Evolutionary conservation across 2,329 filamentous ascomycete species (phyloP).

Genomic region (Aureobasidium vineae): DNA sequence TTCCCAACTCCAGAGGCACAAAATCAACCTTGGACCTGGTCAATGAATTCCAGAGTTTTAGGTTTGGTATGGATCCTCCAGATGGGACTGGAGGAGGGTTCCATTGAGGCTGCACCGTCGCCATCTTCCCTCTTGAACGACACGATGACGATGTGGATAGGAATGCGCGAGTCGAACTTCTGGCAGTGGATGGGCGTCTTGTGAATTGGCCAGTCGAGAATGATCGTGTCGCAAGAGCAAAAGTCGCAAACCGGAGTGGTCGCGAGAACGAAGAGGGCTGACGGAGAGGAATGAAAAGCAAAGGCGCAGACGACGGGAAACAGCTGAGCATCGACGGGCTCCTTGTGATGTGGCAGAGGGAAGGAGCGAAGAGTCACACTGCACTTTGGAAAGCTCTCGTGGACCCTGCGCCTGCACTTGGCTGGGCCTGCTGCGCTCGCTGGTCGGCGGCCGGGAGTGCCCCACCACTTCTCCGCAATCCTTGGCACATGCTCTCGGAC

Average conservation of each 20-base stretch:
- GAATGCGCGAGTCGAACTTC: conserved; percentile 11
- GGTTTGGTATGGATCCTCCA: conserved; percentile 52
- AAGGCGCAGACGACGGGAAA: conserved; percentile 8
- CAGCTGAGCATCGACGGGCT: conserved; percentile 10
- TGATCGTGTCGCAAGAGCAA: not conserved
- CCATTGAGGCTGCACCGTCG: conserved; percentile 35
- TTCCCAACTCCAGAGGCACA: conserved; percentile 66
- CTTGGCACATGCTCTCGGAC: not conserved
- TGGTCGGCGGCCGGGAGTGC: conserved; percentile 7
- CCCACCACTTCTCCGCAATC: conserved; percentile 21
- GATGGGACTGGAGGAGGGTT: conserved; percentile 39
- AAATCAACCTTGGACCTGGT: conserved; percentile 73
- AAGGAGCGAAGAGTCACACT: conserved; percentile 1
- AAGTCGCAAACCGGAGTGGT: not conserved
- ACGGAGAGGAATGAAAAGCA: not conserved
- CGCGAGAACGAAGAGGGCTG: not conserved
- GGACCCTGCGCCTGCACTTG: not conserved
- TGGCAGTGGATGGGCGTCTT: not conserved
- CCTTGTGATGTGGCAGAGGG: not conserved
- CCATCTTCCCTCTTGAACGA: conserved; percentile 28
- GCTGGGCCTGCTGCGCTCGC: not conserved
- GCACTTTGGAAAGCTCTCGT: not conserved
- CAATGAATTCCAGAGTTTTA: conserved; percentile 72
- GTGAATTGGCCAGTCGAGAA: not conserved
- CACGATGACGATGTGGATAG: conserved; percentile 26